Base-by-base conservation (phyloP, 2,329 filamentous ascomycete genomes). In the Penicillium italicum region DNA sequence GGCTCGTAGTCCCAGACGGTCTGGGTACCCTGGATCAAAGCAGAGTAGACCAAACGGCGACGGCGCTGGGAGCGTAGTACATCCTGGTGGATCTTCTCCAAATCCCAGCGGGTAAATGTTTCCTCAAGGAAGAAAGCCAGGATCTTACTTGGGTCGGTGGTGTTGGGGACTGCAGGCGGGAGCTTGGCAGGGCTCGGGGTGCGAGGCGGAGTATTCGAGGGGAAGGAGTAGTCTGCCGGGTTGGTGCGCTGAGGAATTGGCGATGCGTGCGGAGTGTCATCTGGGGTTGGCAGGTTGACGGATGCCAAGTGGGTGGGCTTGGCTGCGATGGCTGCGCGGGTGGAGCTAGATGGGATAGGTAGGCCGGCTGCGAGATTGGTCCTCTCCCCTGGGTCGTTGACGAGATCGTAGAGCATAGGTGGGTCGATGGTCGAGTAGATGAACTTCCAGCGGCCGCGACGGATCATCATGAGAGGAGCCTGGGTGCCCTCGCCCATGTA, bases 401-500 rank as follows among this genome's bases (percentile, higher is more conserved):
- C 79, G 7, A 97, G 79, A 74, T 97, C 89, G 79, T 85, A 97
- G 12, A 97, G 82, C 76, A 94, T 90, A 30, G 89, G 86, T 31
- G 88, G 86, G 69, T 97, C 92, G 22, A 86, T 87, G 7, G 91
- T 86, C 67, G 91, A 96, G 60, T 84, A 91, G 61, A 94, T 85
- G 73, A 91, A 96, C 79, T 97, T 97, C 90, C 90, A 97, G 44
- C 83, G 81, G 9, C 90, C 90, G 52, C 91, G 87, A 55, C 89
- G 86, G 69, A 97, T 97, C 92, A 97, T 97, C 81, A 96, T 90
- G 54, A 95, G 83, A 1, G 92, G 92, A 5, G 89, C 86, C 53
- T 96, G 81, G 1, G 92, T 96, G 45, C 92, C 92, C 75, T 97
- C 92, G 47, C 91, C 92, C 69, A 93, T 96, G 77, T 97, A 97